Percentiles rank a stretch among this genome's conserved stretches.
Evolutionary conservation across 768 basidiomycete species (phyloP).

Genomic region (Hortiboletus campestris): DNA sequence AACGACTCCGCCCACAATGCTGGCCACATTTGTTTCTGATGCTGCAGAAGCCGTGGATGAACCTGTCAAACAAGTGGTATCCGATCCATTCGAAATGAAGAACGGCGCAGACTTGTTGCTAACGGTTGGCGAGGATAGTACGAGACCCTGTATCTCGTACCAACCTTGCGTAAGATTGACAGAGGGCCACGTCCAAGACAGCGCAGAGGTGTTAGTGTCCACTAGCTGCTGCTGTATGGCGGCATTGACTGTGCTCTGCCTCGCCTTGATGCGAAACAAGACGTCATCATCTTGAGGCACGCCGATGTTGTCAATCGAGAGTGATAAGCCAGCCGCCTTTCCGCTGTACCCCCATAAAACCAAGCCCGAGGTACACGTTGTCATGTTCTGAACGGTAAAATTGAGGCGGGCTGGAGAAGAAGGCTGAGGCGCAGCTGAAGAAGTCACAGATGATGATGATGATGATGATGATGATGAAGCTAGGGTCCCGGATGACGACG

Average conservation of each 20-base stretch:
- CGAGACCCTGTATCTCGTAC: slow-evolving; percentile 38
- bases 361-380: slow-evolving; percentile 32
- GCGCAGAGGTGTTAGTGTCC: slow-evolving; percentile 21
- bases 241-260: neutral
- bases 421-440: slow-evolving; percentile 16
- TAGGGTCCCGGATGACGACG: slow-evolving; percentile 4
- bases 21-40: slow-evolving; percentile 36
- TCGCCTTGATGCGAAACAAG: slow-evolving; percentile 4
- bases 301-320: slow-evolving; percentile 42
- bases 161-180: slow-evolving; percentile 50
- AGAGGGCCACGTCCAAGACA: slow-evolving; percentile 40
- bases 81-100: slow-evolving; percentile 37
- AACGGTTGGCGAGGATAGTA: neutral
- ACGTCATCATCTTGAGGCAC: slow-evolving; percentile 28
- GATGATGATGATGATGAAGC: slow-evolving; percentile 14
- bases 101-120: slow-evolving; percentile 31
- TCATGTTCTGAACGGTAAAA: slow-evolving; percentile 32
- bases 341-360: slow-evolving; percentile 44
- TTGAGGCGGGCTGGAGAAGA: slow-evolving; percentile 16
- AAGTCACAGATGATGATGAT: slow-evolving; percentile 10
- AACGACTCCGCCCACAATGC: slow-evolving; percentile 52
- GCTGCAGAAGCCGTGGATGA: slow-evolving; percentile 19
- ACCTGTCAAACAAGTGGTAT: slow-evolving; percentile 33
- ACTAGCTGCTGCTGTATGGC: slow-evolving; percentile 27
- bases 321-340: slow-evolving; percentile 23